Conservation (phyloP, 2,329 filamentous ascomycete genomes). For the Colletotrichum filicis region DNA sequence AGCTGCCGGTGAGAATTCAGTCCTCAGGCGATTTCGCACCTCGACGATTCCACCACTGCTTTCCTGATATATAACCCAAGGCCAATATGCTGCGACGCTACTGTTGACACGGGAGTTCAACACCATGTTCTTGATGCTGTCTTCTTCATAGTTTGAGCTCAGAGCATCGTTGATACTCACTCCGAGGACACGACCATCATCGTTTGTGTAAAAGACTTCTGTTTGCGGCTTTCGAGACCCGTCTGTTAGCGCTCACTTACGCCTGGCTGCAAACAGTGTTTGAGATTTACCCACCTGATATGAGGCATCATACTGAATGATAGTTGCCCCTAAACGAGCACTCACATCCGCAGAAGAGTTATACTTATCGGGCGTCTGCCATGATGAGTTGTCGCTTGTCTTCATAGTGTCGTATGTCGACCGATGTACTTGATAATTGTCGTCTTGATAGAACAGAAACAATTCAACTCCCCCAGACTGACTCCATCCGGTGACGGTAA, state of each 20-base stretch:
- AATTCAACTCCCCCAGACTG: not conserved
- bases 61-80: conserved; percentile 2
- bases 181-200: not conserved
- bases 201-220: conserved; percentile 2
- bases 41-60: not conserved
- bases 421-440: not conserved
- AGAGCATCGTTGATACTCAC: conserved; percentile 11
- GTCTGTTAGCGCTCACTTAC: not conserved
- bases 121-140: conserved; percentile 10
- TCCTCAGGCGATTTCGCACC: conserved; percentile 1
- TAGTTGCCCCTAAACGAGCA: not conserved
- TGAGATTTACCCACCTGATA: not conserved
- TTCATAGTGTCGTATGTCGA: not conserved
- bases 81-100: conserved; percentile 6
- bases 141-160: not conserved
- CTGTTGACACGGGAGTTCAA: not conserved
- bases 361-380: not conserved
- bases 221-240: not conserved
- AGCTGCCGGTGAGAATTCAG: not conserved
- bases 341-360: not conserved
- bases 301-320: not conserved
- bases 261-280: not conserved
- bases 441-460: conserved; percentile 8
- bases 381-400: not conserved
- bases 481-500: not conserved